Percentiles rank a stretch among this genome's conserved stretches.
These are phyloP conservation scores for Lyophyllum shimeji DNA, from an alignment of 768 basidiomycete species.

Conservation along the genomic window DNA sequence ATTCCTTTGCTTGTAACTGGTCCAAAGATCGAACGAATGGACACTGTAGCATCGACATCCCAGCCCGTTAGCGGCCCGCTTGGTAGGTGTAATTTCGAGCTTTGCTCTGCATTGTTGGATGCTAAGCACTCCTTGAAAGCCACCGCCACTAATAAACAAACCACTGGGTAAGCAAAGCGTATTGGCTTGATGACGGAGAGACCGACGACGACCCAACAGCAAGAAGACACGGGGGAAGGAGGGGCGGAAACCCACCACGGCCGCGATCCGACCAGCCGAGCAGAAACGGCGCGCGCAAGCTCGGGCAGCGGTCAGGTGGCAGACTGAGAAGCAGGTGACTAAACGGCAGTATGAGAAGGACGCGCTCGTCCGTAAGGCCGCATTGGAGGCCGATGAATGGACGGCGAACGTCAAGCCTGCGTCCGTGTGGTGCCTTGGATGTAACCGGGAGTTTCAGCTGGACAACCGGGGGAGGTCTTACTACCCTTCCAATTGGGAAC, in stretches of 20 bases:
- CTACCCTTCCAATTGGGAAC: background rate
- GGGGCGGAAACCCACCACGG: background rate
- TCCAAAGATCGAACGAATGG: no score
- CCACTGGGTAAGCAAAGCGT: no score
- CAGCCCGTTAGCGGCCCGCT: no score
- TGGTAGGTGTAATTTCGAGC: no score
- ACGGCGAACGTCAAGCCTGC: background rate
- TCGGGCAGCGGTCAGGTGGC: background rate
- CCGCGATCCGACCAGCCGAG: background rate
- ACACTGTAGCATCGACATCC: no score
- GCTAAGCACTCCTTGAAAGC: no score
- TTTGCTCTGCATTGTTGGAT: no score
- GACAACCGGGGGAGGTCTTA: background rate
- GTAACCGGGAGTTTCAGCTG: background rate
- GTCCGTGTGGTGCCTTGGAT: background rate
- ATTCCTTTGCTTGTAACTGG: no score
- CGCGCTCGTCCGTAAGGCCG: background rate
- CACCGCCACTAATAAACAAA: no score
- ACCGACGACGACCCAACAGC: no score
- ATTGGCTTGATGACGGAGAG: no score
- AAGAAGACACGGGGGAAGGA: background rate
- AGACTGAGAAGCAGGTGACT: background rate
- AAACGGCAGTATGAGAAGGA: background rate
- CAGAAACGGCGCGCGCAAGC: background rate
- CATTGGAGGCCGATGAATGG: background rate